Base-by-base conservation (phyloP, 2,329 filamentous ascomycete species). In the Ceratocystis lukuohia region DNA sequence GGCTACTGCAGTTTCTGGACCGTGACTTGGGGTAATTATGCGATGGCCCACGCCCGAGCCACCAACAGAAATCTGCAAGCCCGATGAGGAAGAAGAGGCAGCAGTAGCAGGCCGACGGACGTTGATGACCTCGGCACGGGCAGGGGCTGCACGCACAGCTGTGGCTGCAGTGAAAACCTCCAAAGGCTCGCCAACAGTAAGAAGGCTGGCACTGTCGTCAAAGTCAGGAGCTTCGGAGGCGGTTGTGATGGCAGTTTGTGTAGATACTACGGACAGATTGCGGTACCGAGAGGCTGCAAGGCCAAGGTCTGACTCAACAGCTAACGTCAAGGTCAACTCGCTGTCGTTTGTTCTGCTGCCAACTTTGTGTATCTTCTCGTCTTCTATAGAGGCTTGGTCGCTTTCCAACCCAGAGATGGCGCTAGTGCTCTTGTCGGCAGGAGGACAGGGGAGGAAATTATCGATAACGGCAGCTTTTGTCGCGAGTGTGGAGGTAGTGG, bases 41-140 rank as follows among this genome's bases (percentile, higher is more conserved):
- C 48, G 48, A 15, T 53, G 10, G 48, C 48, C 48, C 22, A 28
- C 37, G 5, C 10, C 37, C 12, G 37, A 53, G 48, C 22, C 48
- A n/a, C 41, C 12, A 41, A 25, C 25, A 15, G 41, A n/a, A 37
- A 28, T n/a, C 7, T n/a, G 56, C 28, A 59, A 30, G 33, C 7
- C 17, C 17, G 30, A 59, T n/a, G 30, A 59, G 5, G 28, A 59
- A 37, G 25, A 59, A 7, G 56, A 30, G 56, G 12, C n/a, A 30
- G 30, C 56, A 37, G 56, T 37, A 8, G 30, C 33, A 15, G 66
- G 37, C 15, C 66, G 63, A 48, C 66, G 63, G 33, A 68, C 66
- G 46, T 68, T 57, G 10, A 68, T 53, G n/a, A 68, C 64, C 48
- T 68, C 66, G 7, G 66, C 63, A 37, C 66, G 66, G n/a, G 48